These are phyloP conservation scores for Phlebopus sp. DNA, from an alignment of 1,284 basidiomycete species.

Conservation along the genomic window DNA sequence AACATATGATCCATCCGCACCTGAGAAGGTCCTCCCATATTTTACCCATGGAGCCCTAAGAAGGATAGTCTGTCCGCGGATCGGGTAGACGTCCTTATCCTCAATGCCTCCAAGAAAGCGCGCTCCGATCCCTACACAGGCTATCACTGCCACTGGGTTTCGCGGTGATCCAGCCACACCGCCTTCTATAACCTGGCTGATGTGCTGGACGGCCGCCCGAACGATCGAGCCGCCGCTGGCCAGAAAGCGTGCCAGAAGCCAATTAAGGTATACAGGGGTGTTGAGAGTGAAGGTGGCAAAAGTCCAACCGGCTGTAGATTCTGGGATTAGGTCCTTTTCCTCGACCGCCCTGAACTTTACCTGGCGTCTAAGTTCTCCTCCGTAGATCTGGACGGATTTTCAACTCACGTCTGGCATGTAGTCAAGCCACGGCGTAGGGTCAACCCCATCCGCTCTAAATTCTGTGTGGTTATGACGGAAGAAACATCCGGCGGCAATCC, in stretches of 20 bases:
- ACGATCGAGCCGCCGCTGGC: slow-evolving; percentile 56
- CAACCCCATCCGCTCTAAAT: slow-evolving; percentile 46
- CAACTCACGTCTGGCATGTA: slow-evolving; percentile 62
- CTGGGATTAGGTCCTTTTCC: slow-evolving; percentile 41
- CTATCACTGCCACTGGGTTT: slow-evolving; percentile 45
- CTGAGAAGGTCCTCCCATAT: slow-evolving; percentile 55
- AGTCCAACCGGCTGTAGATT: slow-evolving; percentile 45
- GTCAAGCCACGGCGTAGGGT: slow-evolving; percentile 44
- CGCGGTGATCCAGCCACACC: slow-evolving; percentile 35
- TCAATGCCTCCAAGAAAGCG: slow-evolving; percentile 77
- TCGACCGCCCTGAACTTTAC: slow-evolving; percentile 51
- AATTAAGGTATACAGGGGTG: slow-evolving; percentile 63
- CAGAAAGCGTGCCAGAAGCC: slow-evolving; percentile 63
- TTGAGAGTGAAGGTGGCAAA: slow-evolving; percentile 73
- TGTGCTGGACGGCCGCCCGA: slow-evolving; percentile 59
- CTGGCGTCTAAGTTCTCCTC: neutral
- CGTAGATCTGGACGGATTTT: neutral
- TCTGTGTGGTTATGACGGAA: slow-evolving; percentile 59
- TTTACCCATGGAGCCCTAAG: slow-evolving; percentile 72
- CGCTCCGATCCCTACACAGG: slow-evolving; percentile 67
- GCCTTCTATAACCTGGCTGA: slow-evolving; percentile 64
- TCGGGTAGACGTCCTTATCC: slow-evolving; percentile 69
- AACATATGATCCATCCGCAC: slow-evolving; percentile 48
- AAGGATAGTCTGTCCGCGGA: slow-evolving; percentile 85
- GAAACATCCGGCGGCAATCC: slow-evolving; percentile 55